Evolutionary conservation across 768 basidiomycete genomes (phyloP).

Genomic region (Pleurotus tuoliensis): DNA sequence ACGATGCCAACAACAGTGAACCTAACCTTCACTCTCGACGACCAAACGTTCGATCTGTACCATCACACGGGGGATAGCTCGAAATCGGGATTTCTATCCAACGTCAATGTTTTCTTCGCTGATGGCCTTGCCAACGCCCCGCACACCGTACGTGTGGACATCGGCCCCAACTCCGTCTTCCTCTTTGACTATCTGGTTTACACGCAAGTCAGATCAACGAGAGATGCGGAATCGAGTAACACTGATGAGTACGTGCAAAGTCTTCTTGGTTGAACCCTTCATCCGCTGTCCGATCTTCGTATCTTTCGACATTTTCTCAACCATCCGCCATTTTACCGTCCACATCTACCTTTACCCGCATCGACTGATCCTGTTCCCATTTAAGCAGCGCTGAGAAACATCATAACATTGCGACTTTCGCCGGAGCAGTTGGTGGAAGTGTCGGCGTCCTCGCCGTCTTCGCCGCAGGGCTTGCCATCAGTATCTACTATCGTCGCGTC

Average conservation of each 20-base stretch:
- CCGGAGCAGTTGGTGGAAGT: constrained; percentile 47
- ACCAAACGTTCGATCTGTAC: constrained; percentile 22
- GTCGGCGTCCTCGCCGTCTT: constrained; percentile 47
- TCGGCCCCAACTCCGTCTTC: constrained; percentile 43
- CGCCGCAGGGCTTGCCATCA: constrained; percentile 44
- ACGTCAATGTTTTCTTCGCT: constrained; percentile 34
- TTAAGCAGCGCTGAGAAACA: neutral
- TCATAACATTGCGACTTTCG: constrained; percentile 39
- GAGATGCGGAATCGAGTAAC: neutral
- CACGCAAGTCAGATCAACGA: constrained; percentile 15
- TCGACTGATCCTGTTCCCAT: neutral
- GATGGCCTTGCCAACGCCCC: constrained; percentile 28
- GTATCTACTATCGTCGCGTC: constrained; percentile 44
- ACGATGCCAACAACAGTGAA: constrained; percentile 36
- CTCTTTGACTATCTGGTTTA: constrained; percentile 47
- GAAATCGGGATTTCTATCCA: constrained; percentile 24
- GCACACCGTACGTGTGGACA: constrained; percentile 39
- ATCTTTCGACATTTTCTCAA: neutral
- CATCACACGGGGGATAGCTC: constrained; percentile 21
- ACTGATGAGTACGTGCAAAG: neutral
- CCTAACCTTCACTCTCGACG: constrained; percentile 42
- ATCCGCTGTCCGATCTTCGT: neutral
- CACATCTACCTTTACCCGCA: neutral
- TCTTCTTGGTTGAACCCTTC: neutral
- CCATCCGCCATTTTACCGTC: neutral